A percentile compares a stretch with the other conserved stretches of the same genome.
phyloP scores from a whole-genome alignment of 495 filamentous ascomycete species.

The Penicillium tannophilum region DNA sequence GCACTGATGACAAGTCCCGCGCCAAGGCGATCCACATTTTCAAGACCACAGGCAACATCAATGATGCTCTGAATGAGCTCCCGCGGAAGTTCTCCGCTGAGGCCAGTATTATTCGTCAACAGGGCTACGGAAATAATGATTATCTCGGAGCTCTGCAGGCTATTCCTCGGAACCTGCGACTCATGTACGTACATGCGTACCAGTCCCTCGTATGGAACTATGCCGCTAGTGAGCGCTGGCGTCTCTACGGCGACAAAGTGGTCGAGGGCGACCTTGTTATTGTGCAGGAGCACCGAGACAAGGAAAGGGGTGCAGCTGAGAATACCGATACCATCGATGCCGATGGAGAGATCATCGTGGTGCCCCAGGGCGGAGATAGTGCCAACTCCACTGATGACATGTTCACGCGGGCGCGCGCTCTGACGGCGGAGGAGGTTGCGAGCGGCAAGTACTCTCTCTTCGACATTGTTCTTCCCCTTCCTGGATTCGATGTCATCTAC shows the following conservation, averaged over 20 bases:
- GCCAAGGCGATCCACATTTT: slow-evolving; percentile 76
- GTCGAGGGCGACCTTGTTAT: slow-evolving; percentile 88
- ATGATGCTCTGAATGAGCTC: slow-evolving; percentile 63
- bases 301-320: slow-evolving; percentile 23
- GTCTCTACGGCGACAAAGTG: slow-evolving; percentile 65
- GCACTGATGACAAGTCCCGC: slow-evolving; percentile 72
- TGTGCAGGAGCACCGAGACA: slow-evolving; percentile 55
- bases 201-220: slow-evolving; percentile 93
- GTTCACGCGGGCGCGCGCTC: slow-evolving; percentile 72
- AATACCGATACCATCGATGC: slow-evolving; percentile 56
- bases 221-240: slow-evolving; percentile 77
- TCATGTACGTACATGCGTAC: slow-evolving; percentile 97
- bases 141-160: slow-evolving; percentile 75
- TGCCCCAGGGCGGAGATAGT: slow-evolving; percentile 58
- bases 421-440: slow-evolving; percentile 76
- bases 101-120: slow-evolving; percentile 70
- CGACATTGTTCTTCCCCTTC: slow-evolving; percentile 91
- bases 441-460: slow-evolving; percentile 80
- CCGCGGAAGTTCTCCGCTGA: slow-evolving; percentile 85
- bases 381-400: slow-evolving; percentile 56
- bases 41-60: slow-evolving; percentile 54
- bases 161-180: slow-evolving; percentile 74
- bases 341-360: slow-evolving; percentile 68
- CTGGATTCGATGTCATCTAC: slow-evolving; percentile 88
- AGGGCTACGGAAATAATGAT: slow-evolving; percentile 59